Base-by-base conservation (phyloP, 495 filamentous ascomycete genomes). In the Penicillium roqueforti region DNA sequence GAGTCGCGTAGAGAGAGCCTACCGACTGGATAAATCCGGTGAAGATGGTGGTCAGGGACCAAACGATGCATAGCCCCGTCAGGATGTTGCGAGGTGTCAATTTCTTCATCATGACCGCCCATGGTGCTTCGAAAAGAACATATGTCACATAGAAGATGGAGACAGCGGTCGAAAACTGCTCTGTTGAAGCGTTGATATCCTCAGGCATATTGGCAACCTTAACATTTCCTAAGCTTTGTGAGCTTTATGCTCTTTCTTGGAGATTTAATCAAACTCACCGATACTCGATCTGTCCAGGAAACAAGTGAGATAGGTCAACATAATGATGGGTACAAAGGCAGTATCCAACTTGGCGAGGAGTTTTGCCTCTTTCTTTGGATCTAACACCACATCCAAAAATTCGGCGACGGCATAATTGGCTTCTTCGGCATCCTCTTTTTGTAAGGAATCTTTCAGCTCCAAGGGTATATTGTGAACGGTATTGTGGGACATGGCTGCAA, bases 71-170 rank as follows among this genome's bases (percentile, higher is more conserved):
- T 0, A 76, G 55, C 0, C 60, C 67, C 0, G 70, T 71, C 7
- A 77, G 46, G 38, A 76, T 67, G 41, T 70, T 68, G 16, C 75
- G 63, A 7, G 76, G 72, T 0, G 76, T 76, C 14, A 74, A 55
- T 37, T 72, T 77, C 63, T 80, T 79, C 57, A 80, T 67, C 11
- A 75, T 46, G 13, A 77, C 68, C 1, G 72, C 71, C 60, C 68
- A 72, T 0, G 76, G 70, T 8, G 71, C 63, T 46, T 79, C 72
- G 51, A 77, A 70, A 10, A 69, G 47, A 6, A 80, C 75, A 47
- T 81, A 81, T 13, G 77, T 79, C 5, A 69, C 77, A 52, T 77
- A 81, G 51, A 80, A 78, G 47, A 80, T 75, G 5, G 77, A 76
- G 0, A 79, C 68, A 3, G 77, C 76, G 6, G 68, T 78, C 1